phyloP scores from a whole-genome alignment of 805 yeast genomes.

The Saturnispora kantuleensis region DNA sequence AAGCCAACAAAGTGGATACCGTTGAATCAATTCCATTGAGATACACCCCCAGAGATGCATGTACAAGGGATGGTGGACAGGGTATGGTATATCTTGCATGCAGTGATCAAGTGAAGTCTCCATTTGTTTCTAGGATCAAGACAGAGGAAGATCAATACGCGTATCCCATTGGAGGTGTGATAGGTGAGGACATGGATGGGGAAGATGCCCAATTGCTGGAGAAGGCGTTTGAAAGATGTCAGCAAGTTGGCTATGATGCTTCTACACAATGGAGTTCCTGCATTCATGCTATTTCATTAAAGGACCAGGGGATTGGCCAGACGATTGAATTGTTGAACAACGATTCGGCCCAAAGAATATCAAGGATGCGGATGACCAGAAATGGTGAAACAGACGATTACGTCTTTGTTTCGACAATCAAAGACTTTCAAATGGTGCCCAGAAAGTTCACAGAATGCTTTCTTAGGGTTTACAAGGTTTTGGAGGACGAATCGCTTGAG shows the following conservation, averaged over 20 bases:
- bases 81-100: slow-evolving; percentile 33
- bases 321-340: slow-evolving; percentile 33
- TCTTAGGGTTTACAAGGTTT: slow-evolving; percentile 31
- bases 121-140: slow-evolving; percentile 17
- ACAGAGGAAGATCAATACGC: slow-evolving; percentile 10
- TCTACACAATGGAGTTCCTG: slow-evolving; percentile 41
- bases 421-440: slow-evolving; percentile 25
- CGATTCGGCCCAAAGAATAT: slow-evolving; percentile 35
- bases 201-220: slow-evolving; percentile 8
- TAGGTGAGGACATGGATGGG: slow-evolving; percentile 20
- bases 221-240: slow-evolving; percentile 27
- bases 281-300: slow-evolving; percentile 37
- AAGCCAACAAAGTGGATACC: slow-evolving; percentile 18
- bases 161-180: slow-evolving; percentile 12
- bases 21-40: slow-evolving; percentile 34
- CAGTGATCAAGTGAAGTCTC: slow-evolving; percentile 29
- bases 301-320: slow-evolving; percentile 28
- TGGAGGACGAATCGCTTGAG: slow-evolving; percentile 30
- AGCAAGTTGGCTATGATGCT: slow-evolving; percentile 35
- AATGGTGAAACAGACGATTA: slow-evolving; percentile 24
- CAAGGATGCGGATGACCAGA: slow-evolving; percentile 25
- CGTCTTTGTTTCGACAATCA: slow-evolving; percentile 38
- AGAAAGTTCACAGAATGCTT: slow-evolving; percentile 18
- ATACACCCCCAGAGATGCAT: slow-evolving; percentile 41
- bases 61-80: slow-evolving; percentile 14